Evolutionary conservation across 176 grass and related monocot genomes (phyloP).

Genomic region (Oryza punctata): DNA sequence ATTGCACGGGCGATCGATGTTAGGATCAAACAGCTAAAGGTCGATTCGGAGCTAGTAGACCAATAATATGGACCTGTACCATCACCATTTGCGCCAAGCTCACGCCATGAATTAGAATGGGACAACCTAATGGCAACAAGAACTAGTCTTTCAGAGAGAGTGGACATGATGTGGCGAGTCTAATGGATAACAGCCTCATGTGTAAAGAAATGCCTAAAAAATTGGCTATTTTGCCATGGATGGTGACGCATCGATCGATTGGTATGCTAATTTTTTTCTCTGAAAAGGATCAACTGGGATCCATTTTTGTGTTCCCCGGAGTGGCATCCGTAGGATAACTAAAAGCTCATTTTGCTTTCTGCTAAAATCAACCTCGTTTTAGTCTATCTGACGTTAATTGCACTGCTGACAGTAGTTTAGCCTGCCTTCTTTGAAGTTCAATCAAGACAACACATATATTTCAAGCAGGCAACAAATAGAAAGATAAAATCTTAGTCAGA

Average conservation of each 20-base stretch:
- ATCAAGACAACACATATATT: background rate
- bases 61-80: conserved; percentile 3
- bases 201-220: background rate
- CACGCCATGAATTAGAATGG: background rate
- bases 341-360: conserved; percentile 27
- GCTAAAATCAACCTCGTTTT: background rate
- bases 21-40: background rate
- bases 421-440: background rate
- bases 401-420: conserved; percentile 10
- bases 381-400: background rate
- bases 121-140: conserved; percentile 12
- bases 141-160: conserved; percentile 7
- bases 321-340: conserved; percentile 1
- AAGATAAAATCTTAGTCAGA: background rate
- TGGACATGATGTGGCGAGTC: background rate
- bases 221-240: conserved; percentile 1
- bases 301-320: background rate
- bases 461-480: background rate
- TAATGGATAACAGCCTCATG: conserved; percentile 31
- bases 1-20: background rate
- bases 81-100: background rate
- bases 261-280: background rate
- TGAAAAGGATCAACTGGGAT: conserved; percentile 24
- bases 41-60: background rate
- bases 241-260: conserved; percentile 7